phyloP scores from a whole-genome alignment of 1,284 basidiomycete species.

The Rhodotorula glutinis region DNA sequence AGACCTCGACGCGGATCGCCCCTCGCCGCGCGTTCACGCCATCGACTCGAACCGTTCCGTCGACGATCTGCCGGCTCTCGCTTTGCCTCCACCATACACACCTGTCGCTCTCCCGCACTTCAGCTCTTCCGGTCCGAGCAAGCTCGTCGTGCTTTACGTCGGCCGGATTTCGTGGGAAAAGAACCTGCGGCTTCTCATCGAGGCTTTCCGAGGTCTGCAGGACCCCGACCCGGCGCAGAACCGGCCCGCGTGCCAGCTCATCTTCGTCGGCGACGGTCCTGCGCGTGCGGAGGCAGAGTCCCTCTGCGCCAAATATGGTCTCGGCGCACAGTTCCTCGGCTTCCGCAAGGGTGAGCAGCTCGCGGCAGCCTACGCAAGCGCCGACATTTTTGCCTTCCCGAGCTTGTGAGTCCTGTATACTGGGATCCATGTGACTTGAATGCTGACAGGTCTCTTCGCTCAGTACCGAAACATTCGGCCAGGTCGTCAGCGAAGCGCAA shows the following conservation, averaged over 20 bases:
- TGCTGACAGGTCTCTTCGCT: background rate
- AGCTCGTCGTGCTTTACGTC: conserved; percentile 49
- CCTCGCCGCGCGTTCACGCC: conserved; percentile 22
- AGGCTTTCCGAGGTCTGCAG: conserved; percentile 49
- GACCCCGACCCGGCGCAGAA: conserved; percentile 35
- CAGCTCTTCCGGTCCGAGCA: conserved; percentile 37
- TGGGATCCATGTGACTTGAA: conserved; percentile 22
- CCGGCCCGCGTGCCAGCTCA: conserved; percentile 49
- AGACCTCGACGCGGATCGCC: conserved; percentile 13
- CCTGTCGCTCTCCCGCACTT: conserved; percentile 37
- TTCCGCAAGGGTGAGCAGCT: conserved; percentile 52
- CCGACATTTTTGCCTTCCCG: conserved; percentile 58
- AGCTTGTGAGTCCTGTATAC: conserved; percentile 24
- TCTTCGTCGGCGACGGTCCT: conserved; percentile 59
- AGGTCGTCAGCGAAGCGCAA: conserved; percentile 59
- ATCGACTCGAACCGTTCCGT: conserved; percentile 44
- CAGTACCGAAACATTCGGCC: conserved; percentile 55
- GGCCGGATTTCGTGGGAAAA: conserved; percentile 57
- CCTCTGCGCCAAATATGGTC: conserved; percentile 51
- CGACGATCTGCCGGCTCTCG: conserved; percentile 32
- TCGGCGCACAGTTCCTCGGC: conserved; percentile 57
- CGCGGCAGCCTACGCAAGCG: conserved; percentile 55
- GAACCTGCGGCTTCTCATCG: conserved; percentile 57
- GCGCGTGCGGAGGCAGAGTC: conserved; percentile 53
- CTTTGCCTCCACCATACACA: conserved; percentile 43